phyloP scores from a whole-genome alignment of 768 basidiomycete genomes.

The Mycena alexandri region DNA sequence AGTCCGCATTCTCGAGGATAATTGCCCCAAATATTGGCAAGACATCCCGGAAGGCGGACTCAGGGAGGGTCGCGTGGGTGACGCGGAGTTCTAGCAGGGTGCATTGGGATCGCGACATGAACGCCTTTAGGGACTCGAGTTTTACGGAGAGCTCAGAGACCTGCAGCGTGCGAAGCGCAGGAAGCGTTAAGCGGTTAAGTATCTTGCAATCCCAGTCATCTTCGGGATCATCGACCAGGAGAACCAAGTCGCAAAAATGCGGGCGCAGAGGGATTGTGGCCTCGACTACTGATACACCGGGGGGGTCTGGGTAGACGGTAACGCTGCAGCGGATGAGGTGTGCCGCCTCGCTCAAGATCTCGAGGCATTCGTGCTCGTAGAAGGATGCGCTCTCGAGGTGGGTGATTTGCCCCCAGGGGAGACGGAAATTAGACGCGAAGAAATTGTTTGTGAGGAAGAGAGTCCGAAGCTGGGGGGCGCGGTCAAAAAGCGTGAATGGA shows the following conservation, averaged over 20 bases:
- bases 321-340: no score
- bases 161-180: constrained; percentile 1
- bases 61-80: background rate
- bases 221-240: background rate
- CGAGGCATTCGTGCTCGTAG: no score
- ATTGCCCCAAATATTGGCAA: background rate
- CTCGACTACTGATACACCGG: no score
- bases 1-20: background rate
- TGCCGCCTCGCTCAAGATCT: no score
- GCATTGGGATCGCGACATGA: background rate
- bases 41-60: background rate
- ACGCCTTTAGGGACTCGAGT: background rate
- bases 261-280: background rate
- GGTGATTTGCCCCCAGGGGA: no score
- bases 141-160: background rate
- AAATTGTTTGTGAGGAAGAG: constrained; percentile 1
- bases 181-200: background rate
- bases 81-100: constrained; percentile 1
- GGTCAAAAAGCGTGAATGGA: background rate
- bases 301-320: no score
- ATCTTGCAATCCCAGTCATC: background rate
- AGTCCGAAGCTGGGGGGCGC: background rate
- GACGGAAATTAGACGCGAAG: background rate
- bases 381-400: no score
- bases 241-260: background rate